A percentile compares a stretch with the other conserved stretches of the same genome.
Evolutionary conservation across 495 filamentous ascomycete genomes (phyloP).

Genomic region (Viridothelium virens): DNA sequence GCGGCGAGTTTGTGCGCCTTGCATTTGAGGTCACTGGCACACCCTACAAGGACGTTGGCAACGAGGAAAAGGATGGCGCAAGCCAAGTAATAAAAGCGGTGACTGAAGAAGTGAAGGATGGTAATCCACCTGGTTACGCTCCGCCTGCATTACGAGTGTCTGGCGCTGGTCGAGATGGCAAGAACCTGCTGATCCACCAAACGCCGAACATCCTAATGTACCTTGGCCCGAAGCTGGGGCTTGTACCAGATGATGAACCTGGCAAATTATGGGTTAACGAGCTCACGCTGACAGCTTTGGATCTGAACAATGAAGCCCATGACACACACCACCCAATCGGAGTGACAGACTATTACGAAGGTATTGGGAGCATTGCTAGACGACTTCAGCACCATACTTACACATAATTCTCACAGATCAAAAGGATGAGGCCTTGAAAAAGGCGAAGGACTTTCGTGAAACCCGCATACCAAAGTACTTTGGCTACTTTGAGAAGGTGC

Average conservation of each 20-base stretch:
- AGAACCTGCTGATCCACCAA: constrained; percentile 49
- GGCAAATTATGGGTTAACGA: constrained; percentile 46
- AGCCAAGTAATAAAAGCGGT: constrained; percentile 19
- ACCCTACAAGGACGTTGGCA: constrained; percentile 51
- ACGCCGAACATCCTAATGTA: constrained; percentile 59
- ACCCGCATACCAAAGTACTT: constrained; percentile 59
- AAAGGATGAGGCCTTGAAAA: constrained; percentile 49
- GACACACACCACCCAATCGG: constrained; percentile 61
- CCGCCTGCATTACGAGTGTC: constrained; percentile 54
- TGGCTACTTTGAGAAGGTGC: constrained; percentile 54
- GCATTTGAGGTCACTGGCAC: constrained; percentile 53
- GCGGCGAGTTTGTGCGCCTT: constrained; percentile 58
- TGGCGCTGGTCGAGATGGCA: constrained; percentile 35
- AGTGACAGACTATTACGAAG: constrained; percentile 49
- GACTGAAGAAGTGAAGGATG: constrained; percentile 27
- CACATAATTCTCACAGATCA: constrained; percentile 40
- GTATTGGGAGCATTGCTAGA: background rate
- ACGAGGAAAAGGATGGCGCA: constrained; percentile 33
- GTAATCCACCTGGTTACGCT: constrained; percentile 53
- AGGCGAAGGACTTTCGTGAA: constrained; percentile 45
- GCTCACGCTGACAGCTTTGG: constrained; percentile 58
- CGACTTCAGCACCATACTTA: background rate
- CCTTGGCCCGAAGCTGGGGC: constrained; percentile 46
- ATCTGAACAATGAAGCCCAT: constrained; percentile 59
- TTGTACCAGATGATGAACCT: constrained; percentile 42